Percentiles rank a stretch among this genome's conserved stretches.
phyloP scores from a whole-genome alignment of 2,329 filamentous ascomycete genomes.

The Lithohypha guttulata region DNA sequence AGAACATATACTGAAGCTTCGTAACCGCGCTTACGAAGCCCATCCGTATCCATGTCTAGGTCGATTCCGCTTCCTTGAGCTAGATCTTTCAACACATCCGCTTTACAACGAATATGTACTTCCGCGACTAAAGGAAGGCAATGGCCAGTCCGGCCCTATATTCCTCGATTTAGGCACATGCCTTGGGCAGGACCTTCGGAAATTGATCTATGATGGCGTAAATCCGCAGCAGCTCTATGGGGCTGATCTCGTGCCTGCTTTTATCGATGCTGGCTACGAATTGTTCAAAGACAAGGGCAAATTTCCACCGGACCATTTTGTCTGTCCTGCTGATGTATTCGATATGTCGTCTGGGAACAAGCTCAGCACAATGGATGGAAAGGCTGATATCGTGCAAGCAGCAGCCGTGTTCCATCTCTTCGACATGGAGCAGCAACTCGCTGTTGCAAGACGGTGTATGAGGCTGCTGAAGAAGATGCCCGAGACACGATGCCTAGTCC shows the following conservation, averaged over 20 bases:
- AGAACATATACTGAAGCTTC: constrained; percentile 17
- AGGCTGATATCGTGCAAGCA: constrained; percentile 27
- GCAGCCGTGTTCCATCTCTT: constrained; percentile 34
- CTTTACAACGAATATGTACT: constrained; percentile 23
- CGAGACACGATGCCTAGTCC: constrained; percentile 15
- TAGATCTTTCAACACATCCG: constrained; percentile 27
- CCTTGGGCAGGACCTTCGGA: constrained; percentile 35
- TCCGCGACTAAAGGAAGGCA: constrained; percentile 14
- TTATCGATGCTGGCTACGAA: constrained; percentile 33
- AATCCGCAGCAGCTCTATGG: constrained; percentile 33
- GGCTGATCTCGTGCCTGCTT: constrained; percentile 25
- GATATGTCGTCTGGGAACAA: constrained; percentile 14
- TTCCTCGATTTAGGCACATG: constrained; percentile 37
- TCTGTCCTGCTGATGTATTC: constrained; percentile 27
- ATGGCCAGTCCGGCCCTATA: constrained; percentile 7
- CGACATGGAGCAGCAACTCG: constrained; percentile 27
- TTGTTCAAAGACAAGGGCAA: constrained; percentile 30
- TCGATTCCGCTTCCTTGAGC: constrained; percentile 33
- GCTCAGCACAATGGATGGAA: constrained; percentile 21
- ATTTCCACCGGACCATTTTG: constrained; percentile 27
- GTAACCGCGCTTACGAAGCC: constrained; percentile 21
- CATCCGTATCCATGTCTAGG: constrained; percentile 36
- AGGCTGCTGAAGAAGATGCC: constrained; percentile 11
- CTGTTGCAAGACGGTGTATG: constrained; percentile 18
- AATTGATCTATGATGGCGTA: constrained; percentile 39